These are phyloP conservation scores for Tylopilus vinaceipallidus DNA, from an alignment of 768 basidiomycete species.

Conservation along the genomic window DNA sequence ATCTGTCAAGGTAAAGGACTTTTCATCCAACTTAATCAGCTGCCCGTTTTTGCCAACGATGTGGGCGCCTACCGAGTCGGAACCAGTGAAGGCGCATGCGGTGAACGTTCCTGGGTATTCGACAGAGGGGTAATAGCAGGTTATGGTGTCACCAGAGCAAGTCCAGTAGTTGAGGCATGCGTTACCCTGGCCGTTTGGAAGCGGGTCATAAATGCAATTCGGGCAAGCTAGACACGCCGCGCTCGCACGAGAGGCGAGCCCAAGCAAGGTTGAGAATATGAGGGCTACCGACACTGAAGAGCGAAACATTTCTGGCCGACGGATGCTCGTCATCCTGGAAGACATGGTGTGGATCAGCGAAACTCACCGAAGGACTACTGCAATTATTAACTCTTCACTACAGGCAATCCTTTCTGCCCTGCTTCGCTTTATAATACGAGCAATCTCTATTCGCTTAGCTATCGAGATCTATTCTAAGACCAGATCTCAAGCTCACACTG, in stretches of 20 bases:
- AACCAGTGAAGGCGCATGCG: background rate
- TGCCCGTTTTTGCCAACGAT: background rate
- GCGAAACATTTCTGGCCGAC: background rate
- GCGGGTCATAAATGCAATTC: constrained; percentile 1
- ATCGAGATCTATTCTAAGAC: too few relatives aligned
- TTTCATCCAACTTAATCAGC: background rate
- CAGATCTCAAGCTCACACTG: too few relatives aligned
- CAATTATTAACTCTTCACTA: background rate
- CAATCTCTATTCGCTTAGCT: too few relatives aligned
- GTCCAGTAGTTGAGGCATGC: constrained; percentile 11
- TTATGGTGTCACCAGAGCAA: constrained; percentile 4
- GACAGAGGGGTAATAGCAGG: constrained; percentile 11
- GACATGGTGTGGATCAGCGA: background rate
- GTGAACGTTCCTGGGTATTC: constrained; percentile 12
- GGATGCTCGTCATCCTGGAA: too few relatives aligned
- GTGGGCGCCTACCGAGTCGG: background rate
- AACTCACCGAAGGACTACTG: background rate
- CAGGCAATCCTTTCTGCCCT: background rate
- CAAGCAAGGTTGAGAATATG: background rate
- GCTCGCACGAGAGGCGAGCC: background rate
- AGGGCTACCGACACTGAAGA: background rate
- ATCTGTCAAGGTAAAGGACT: background rate
- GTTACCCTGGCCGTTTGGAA: background rate
- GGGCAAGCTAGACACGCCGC: constrained; percentile 3
- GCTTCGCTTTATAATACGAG: background rate